Evolutionary conservation across 2,329 filamentous ascomycete genomes (phyloP).

Genomic region (Fonsecaea multimorphosa): DNA sequence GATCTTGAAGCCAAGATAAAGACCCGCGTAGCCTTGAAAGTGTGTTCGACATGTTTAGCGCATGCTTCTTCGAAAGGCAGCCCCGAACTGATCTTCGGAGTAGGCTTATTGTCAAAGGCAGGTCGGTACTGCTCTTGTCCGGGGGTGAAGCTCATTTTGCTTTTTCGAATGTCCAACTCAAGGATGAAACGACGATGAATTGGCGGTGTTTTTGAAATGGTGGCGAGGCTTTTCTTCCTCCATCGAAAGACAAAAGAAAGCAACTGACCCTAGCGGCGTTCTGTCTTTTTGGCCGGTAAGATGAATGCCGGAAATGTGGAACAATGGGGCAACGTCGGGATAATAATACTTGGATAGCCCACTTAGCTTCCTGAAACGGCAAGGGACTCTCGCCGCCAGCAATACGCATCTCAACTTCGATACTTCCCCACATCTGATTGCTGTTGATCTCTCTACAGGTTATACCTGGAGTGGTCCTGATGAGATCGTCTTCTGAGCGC

Average conservation of each 20-base stretch:
- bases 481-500: not conserved
- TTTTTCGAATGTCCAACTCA: not conserved
- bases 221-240: no score
- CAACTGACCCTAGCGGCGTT: no score
- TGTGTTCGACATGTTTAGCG: conserved; percentile 2
- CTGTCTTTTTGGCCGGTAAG: no score
- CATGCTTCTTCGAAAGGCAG: conserved; percentile 2
- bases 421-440: no score
- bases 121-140: not conserved
- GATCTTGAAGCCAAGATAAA: conserved; percentile 10
- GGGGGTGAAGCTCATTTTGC: not conserved
- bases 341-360: no score
- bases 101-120: not conserved
- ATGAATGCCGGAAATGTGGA: no score
- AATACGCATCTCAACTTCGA: no score
- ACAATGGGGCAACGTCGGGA: no score
- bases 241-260: no score
- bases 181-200: not conserved
- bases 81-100: not conserved
- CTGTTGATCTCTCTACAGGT: no score
- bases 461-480: not conserved
- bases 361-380: no score
- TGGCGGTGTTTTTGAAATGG: not conserved
- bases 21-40: not conserved
- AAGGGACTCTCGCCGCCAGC: no score